phyloP scores from a whole-genome alignment of 441 rosid genomes.

The Isatis lusitanica region DNA sequence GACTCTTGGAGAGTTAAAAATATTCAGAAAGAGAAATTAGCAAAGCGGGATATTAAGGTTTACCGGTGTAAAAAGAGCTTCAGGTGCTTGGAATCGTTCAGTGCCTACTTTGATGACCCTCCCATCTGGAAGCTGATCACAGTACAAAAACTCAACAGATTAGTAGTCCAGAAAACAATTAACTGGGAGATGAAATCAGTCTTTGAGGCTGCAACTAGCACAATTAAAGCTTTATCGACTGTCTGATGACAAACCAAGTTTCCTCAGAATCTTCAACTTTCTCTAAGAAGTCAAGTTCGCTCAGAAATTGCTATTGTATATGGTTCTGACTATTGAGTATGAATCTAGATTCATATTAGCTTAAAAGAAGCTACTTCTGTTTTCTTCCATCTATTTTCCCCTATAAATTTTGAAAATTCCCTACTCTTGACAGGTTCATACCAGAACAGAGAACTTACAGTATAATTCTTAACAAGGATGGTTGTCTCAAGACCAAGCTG shows the following conservation, averaged over 20 bases:
- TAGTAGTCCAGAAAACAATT: neutral
- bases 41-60: constrained; percentile 22
- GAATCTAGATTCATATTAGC: neutral
- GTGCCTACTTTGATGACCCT: constrained; percentile 95
- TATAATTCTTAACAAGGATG: constrained; percentile 89
- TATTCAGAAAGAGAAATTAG: neutral
- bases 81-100: constrained; percentile 97
- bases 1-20: neutral
- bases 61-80: constrained; percentile 97
- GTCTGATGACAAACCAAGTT: neutral
- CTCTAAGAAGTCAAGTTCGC: neutral
- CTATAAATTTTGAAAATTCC: neutral
- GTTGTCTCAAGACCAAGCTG: constrained; percentile 96
- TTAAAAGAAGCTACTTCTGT: neutral
- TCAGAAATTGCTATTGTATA: neutral
- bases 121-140: constrained; percentile 92
- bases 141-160: neutral
- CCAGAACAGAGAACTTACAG: constrained; percentile 55
- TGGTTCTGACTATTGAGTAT: neutral
- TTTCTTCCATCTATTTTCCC: neutral
- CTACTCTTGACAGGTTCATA: neutral
- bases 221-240: neutral
- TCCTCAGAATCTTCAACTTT: neutral
- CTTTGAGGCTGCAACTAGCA: neutral
- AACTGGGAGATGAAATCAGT: neutral